phyloP scores from a whole-genome alignment of 139 green algal genomes.

The Closterium sp. region DNA sequence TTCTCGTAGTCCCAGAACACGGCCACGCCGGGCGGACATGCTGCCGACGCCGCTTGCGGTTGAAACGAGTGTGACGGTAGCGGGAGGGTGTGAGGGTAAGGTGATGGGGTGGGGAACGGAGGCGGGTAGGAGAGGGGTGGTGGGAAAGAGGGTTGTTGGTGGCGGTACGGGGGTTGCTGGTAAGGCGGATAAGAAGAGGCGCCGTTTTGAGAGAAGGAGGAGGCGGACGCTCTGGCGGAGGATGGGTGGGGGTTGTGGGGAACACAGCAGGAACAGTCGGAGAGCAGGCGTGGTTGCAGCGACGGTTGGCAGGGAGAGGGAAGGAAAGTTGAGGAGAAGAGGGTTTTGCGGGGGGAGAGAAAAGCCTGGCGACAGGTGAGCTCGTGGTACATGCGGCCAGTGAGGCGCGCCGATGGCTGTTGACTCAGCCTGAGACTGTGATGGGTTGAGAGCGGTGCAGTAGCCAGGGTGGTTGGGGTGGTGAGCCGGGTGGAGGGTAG shows the following conservation, averaged over 20 bases:
- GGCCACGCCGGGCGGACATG: background rate
- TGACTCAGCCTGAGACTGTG: background rate
- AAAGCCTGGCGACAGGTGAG: background rate
- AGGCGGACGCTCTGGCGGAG: background rate
- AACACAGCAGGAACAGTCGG: background rate
- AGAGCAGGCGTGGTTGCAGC: background rate
- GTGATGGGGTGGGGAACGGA: background rate
- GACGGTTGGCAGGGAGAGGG: background rate
- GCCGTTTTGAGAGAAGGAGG: background rate
- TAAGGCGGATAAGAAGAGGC: slow-evolving; percentile 11
- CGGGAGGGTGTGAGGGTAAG: background rate
- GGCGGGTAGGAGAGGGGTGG: background rate
- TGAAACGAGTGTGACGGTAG: background rate
- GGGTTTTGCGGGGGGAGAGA: background rate
- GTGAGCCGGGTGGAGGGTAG: background rate
- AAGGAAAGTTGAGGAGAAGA: background rate
- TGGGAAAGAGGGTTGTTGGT: background rate
- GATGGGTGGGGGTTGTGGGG: too few species aligned
- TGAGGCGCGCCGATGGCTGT: background rate
- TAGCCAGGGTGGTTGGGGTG: background rate
- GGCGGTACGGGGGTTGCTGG: background rate
- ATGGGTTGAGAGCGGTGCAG: background rate
- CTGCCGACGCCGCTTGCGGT: background rate
- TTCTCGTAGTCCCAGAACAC: slow-evolving; percentile 49
- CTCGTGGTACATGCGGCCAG: background rate